These are phyloP conservation scores for Nemania abortiva DNA, from an alignment of 2,329 filamentous ascomycete genomes.

Conservation along the genomic window DNA sequence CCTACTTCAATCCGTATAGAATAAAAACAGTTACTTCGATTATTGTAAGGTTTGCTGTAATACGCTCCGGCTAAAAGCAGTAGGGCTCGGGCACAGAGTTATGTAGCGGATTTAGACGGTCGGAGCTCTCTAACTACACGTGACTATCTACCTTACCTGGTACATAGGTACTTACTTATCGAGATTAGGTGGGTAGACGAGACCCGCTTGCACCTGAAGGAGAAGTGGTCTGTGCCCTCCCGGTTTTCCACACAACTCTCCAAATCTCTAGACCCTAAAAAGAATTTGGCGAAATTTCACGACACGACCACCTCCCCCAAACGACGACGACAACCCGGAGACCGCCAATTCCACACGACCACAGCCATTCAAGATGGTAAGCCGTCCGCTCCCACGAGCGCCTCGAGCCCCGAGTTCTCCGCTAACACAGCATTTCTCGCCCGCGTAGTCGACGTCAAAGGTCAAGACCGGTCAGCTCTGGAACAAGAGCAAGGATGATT, in stretches of 20 bases:
- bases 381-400: conserved; percentile 44
- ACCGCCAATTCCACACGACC: conserved; percentile 46
- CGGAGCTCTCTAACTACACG: too few species aligned
- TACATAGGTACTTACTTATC: not conserved
- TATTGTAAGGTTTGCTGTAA: too few species aligned
- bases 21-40: too few species aligned
- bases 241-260: conserved; percentile 40
- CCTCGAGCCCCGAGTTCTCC: conserved; percentile 2
- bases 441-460: conserved; percentile 70
- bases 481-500: conserved; percentile 99
- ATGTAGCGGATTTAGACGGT: too few species aligned
- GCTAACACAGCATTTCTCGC: conserved; percentile 41
- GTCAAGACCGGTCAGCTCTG: conserved; percentile 98
- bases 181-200: not conserved
- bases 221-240: conserved; percentile 34
- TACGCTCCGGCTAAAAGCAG: too few species aligned
- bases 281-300: conserved; percentile 50
- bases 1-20: too few species aligned
- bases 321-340: conserved; percentile 43
- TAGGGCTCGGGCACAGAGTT: too few species aligned
- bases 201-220: conserved; percentile 25
- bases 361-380: conserved; percentile 62
- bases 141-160: too few species aligned
- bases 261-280: conserved; percentile 48
- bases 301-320: conserved; percentile 46